A percentile compares a stretch with the other conserved stretches of the same genome.
Conservation (phyloP, 305 asterid genomes). For the Vinca major region DNA sequence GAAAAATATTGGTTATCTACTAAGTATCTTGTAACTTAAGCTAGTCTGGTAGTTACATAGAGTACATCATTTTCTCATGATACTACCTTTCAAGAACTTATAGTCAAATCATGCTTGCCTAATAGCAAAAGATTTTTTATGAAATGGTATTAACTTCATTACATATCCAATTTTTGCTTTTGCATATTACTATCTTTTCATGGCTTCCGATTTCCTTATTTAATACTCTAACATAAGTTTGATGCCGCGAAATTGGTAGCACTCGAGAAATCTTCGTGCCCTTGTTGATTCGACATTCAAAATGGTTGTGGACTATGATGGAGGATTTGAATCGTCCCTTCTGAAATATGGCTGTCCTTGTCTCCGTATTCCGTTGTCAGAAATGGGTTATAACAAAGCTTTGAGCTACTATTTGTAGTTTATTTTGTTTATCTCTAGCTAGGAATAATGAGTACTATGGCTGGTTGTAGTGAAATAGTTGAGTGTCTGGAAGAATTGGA, state of each 20-base stretch:
- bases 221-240: conserved; percentile 9
- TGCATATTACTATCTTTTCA: not conserved
- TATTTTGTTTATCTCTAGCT: conserved; percentile 9
- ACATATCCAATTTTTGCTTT: not conserved
- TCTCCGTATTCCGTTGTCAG: not conserved
- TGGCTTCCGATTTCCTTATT: conserved; percentile 1
- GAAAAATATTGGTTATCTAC: not conserved
- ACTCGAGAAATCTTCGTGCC: not conserved
- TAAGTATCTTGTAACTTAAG: conserved; percentile 1
- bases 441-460: conserved; percentile 30
- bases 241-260: not conserved
- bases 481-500: conserved; percentile 40
- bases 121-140: not conserved
- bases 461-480: conserved; percentile 50
- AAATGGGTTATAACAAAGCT: conserved; percentile 10
- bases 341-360: not conserved
- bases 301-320: conserved; percentile 10
- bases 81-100: not conserved
- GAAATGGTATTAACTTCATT: not conserved
- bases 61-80: not conserved
- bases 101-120: conserved; percentile 1
- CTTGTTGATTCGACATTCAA: not conserved
- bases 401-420: not conserved
- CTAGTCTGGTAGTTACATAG: conserved; percentile 6
- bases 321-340: not conserved